Base-by-base conservation (phyloP, 257 asterid genomes). In the Gentiana dahurica region DNA sequence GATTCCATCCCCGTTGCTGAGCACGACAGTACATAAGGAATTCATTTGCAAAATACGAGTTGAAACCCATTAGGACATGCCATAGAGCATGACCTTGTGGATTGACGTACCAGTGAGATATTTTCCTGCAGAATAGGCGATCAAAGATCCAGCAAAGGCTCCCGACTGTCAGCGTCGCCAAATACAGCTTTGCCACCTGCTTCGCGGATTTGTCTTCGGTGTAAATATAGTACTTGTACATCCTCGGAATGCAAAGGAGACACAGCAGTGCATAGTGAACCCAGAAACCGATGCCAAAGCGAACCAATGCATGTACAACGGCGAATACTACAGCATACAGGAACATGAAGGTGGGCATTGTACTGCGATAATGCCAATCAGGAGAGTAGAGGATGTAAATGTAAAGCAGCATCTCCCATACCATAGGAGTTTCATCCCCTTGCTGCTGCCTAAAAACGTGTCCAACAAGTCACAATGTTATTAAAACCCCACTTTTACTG, bases 351-450 rank as follows among this genome's bases (percentile, higher is more conserved):
- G 91, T 90, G 34, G 98, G 98, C 98, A 87, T 90, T 2, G 98
- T 87, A 66, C 98, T 90, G 44, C 88, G 82, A 54, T 90, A 90
- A 58, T 90, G 98, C 98, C 98, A 90, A 66, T 90, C 98, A 6
- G 96, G 98, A 15, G 98, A 90, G 77, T 90, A 87, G 64, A 90
- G 89, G 65, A 90, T 90, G 86, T 90, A 90, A 51, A 90, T 83
- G 57, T 90, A 90, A 12, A 90, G 91, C 59, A 90, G 98, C 98
- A 84, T 90, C 77, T 90, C 98, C 98, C 98, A 90, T 60, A 90
- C 95, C 98, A 90, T 90, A 36, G 98, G 98, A n/a, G 98, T 90
- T 80, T 90, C 98, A 60, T 90, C 98, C 36, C 95, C 98, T 72
- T 90, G 95, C 68, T 87, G 95, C 75, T 83, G 90, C 85, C 94